phyloP scores from a whole-genome alignment of 2,329 filamentous ascomycete genomes.

The Ustilaginoidea virens region DNA sequence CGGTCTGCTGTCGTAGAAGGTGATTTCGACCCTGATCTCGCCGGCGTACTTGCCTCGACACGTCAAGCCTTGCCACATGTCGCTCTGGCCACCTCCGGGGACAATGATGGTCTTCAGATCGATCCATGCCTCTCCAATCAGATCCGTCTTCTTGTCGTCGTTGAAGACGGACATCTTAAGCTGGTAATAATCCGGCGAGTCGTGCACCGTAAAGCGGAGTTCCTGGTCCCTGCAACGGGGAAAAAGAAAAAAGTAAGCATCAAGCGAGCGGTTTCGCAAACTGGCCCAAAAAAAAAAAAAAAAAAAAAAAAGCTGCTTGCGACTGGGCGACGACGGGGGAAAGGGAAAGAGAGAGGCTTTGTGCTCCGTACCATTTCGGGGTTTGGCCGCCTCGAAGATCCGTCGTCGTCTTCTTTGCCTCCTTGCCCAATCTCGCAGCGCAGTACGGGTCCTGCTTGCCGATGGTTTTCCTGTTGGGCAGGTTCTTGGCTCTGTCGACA shows the following conservation, averaged over 20 bases:
- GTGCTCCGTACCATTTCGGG: constrained; percentile 85
- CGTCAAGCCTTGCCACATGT: constrained; percentile 77
- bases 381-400: constrained; percentile 92
- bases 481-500: constrained; percentile 88
- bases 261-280: no score
- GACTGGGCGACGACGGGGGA: no score
- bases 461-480: constrained; percentile 93
- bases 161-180: constrained; percentile 95
- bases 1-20: constrained; percentile 81
- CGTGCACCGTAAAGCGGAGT: constrained; percentile 87
- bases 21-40: constrained; percentile 87
- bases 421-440: constrained; percentile 82
- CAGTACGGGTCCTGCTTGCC: constrained; percentile 98
- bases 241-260: no score
- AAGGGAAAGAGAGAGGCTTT: no score
- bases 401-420: constrained; percentile 92
- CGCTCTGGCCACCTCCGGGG: constrained; percentile 78
- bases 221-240: constrained; percentile 70
- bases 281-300: no score
- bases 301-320: no score
- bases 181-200: constrained; percentile 90
- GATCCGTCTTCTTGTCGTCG: constrained; percentile 92
- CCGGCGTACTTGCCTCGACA: constrained; percentile 93
- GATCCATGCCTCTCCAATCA: constrained; percentile 91
- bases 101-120: constrained; percentile 69